Conservation (phyloP, 2,329 filamentous ascomycete genomes). For the Rachicladosporium sp. region DNA sequence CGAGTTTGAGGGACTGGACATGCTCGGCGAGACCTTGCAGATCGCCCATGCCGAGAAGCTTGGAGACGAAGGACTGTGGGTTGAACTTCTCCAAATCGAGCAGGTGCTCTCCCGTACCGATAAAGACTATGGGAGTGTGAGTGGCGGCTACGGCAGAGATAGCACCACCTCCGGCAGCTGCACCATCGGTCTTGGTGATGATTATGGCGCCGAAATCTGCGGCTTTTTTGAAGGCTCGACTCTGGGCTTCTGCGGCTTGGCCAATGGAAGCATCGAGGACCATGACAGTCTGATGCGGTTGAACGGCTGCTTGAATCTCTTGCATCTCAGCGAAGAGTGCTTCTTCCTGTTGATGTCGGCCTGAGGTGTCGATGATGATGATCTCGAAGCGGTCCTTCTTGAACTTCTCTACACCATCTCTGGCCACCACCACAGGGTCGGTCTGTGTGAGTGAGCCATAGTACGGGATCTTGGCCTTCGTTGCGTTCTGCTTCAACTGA, state of each 20-base stretch:
- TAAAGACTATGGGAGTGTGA: slow-evolving; percentile 92
- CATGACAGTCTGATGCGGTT: slow-evolving; percentile 95
- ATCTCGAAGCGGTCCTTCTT: slow-evolving; percentile 98
- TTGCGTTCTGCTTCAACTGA: slow-evolving; percentile 96
- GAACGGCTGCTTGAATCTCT: slow-evolving; percentile 83
- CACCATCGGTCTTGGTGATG: slow-evolving; percentile 96
- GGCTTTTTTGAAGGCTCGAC: slow-evolving; percentile 91
- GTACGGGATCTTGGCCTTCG: slow-evolving; percentile 97
- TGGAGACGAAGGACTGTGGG: slow-evolving; percentile 84
- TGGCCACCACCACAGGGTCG: slow-evolving; percentile 82
- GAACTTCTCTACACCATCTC: slow-evolving; percentile 96
- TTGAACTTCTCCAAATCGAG: slow-evolving; percentile 87
- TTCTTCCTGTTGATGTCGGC: slow-evolving; percentile 86
- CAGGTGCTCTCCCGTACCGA: slow-evolving; percentile 96
- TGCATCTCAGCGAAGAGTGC: slow-evolving; percentile 96
- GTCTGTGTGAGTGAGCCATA: slow-evolving; percentile 94
- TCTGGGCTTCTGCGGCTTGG: slow-evolving; percentile 88
- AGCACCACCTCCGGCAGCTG: slow-evolving; percentile 88
- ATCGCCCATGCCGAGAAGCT: slow-evolving; percentile 92
- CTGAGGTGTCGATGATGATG: slow-evolving; percentile 96
- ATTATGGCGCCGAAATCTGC: slow-evolving; percentile 97
- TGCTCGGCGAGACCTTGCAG: slow-evolving; percentile 93
- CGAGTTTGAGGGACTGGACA: slow-evolving; percentile 85
- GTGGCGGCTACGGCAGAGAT: slow-evolving; percentile 96
- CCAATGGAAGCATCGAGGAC: slow-evolving; percentile 94